These are phyloP conservation scores for Dryadomyces quercivorus DNA, from an alignment of 2,329 filamentous ascomycete genomes.

Conservation along the genomic window DNA sequence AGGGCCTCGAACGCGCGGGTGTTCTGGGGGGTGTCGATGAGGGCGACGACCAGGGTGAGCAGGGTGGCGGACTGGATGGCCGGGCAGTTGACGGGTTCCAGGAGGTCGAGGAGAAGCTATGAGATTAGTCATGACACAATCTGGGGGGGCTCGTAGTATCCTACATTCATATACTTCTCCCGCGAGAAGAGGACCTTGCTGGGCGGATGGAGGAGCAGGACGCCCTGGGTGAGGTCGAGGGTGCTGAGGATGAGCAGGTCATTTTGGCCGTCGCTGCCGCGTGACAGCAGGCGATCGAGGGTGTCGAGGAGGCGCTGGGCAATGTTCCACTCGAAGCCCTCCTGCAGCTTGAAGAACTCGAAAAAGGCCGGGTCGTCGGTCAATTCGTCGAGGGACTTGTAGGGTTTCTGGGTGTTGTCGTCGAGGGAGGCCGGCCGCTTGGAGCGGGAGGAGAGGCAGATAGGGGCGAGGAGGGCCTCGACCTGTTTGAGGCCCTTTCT, in stretches of 20 bases:
- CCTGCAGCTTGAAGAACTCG: constrained; percentile 93
- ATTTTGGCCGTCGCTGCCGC: constrained; percentile 48
- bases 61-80: constrained; percentile 85
- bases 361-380: constrained; percentile 77
- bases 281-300: constrained; percentile 16
- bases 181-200: constrained; percentile 78
- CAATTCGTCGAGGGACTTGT: constrained; percentile 57
- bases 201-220: constrained; percentile 77
- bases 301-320: constrained; percentile 65
- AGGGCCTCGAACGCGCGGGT: constrained; percentile 85
- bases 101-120: constrained; percentile 76
- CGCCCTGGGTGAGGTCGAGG: constrained; percentile 79
- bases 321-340: constrained; percentile 97
- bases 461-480: constrained; percentile 85
- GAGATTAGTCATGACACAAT: constrained; percentile 3
- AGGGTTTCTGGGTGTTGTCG: constrained; percentile 15
- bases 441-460: constrained; percentile 56
- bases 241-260: constrained; percentile 81
- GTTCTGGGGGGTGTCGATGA: constrained; percentile 77
- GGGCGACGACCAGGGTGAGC: constrained; percentile 76
- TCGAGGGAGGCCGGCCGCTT: constrained; percentile 5
- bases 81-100: constrained; percentile 84
- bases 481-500: constrained; percentile 90
- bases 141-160: no score
- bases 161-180: constrained; percentile 90